Base-by-base conservation (phyloP, 2,329 filamentous ascomycete genomes). In the Scedosporium minutisporum region DNA sequence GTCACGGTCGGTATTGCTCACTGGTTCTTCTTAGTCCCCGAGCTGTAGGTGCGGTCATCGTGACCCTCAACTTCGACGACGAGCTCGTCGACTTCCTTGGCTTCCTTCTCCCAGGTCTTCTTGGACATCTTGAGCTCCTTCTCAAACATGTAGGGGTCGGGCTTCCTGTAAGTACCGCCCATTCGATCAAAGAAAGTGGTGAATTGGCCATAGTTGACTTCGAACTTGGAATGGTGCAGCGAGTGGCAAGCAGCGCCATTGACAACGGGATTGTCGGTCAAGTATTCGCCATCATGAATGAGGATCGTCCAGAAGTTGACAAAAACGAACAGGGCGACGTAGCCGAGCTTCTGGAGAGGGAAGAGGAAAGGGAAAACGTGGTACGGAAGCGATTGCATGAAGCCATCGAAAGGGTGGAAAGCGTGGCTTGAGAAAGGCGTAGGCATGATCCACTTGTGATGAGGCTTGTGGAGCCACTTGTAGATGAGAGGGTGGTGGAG, bases 391-490 rank as follows among this genome's bases (percentile, higher is more conserved):
- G 89, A 90, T 79, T 97, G 93, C 10, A 87, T 83, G 77, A 88
- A 97, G 71, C 93, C 93, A 72, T 97, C 93, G 61, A 97, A 74
- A 1, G 93, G 93, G 79, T 97, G 92, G 83, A 97, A 97, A 63
- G 93, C 93, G 72, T 96, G 90, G 68, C 88, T 92, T 51, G 93
- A 93, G 74, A 86, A 97, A 0, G 93, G 93, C 3, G 91, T 96
- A 3, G 93, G 93, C 91, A 97, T 96, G 77, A 97, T 97, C 93
- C 93, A 97, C 80, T 96, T 97, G 86, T 97, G 93, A 77, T 97
- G 93, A 67, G 92, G 88, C 85, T 97, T 97, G 84, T 97, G 93
- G 59, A 97, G 82, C 67, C 81, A 80, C 80, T 93, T 96, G 84
- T 97, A 97, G 68, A 76, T 68, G 61, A 78, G 71, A 16, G 90